phyloP scores from a whole-genome alignment of 2,329 filamentous ascomycete species.

The Clonostachys rosea region DNA sequence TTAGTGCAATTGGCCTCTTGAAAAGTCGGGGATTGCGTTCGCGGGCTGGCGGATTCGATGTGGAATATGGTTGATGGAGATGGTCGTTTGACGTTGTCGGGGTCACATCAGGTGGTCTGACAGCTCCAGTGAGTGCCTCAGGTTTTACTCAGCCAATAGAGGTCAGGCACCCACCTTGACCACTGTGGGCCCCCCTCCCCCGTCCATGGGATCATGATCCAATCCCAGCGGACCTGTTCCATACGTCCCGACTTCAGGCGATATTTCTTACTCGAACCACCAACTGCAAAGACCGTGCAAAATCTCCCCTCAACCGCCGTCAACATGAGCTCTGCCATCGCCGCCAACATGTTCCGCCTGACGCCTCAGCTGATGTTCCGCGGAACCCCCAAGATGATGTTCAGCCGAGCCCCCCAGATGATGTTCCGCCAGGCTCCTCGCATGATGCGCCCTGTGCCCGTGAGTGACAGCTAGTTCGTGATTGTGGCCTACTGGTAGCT shows the following conservation, averaged over 20 bases:
- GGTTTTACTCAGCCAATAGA: constrained; percentile 24
- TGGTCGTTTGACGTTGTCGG: not conserved
- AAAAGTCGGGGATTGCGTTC: not conserved
- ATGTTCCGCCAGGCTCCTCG: constrained; percentile 63
- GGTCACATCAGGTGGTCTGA: constrained; percentile 34
- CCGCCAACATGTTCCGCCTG: constrained; percentile 63
- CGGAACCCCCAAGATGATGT: constrained; percentile 63
- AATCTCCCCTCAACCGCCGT: not conserved
- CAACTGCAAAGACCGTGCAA: not conserved
- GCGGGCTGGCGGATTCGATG: not conserved
- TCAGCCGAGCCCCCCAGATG: constrained; percentile 60
- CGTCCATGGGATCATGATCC: not conserved
- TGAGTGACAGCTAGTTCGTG: constrained; percentile 32
- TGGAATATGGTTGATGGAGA: not conserved
- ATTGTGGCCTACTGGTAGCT: constrained; percentile 5
- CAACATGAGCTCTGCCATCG: constrained; percentile 62
- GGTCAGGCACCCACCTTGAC: constrained; percentile 19
- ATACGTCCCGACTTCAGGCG: not conserved
- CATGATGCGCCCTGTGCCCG: constrained; percentile 69
- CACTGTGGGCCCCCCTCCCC: not conserved
- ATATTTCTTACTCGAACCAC: not conserved
- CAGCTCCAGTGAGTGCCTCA: constrained; percentile 27
- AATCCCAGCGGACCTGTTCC: not conserved
- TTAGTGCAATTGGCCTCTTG: constrained; percentile 9
- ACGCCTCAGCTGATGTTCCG: constrained; percentile 64